Evolutionary conservation across 345 rosid species (phyloP).

Genomic region (Rhodomyrtus tomentosa): DNA sequence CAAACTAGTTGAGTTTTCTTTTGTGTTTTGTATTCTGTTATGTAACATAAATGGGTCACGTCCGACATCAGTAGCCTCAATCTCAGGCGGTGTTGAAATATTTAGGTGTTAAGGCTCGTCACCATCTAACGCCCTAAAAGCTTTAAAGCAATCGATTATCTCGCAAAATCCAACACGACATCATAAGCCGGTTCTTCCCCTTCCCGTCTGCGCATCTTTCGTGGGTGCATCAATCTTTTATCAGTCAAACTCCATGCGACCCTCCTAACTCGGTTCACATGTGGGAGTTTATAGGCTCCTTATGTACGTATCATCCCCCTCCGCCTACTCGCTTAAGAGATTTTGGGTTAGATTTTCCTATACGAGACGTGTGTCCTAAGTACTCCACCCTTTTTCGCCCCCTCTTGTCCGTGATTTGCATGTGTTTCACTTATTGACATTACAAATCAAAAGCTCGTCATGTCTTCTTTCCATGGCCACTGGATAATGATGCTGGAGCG

Average conservation of each 20-base stretch:
- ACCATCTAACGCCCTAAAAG: no score
- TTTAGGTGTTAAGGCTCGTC: not conserved
- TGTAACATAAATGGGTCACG: no score
- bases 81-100: not conserved
- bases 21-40: no score
- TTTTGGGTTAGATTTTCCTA: not conserved
- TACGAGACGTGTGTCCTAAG: accelerated
- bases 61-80: no score
- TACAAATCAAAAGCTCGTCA: not conserved
- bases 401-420: not conserved
- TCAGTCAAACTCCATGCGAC: accelerated
- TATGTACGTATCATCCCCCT: accelerated
- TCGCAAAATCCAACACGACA: not conserved
- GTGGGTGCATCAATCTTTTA: accelerated
- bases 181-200: accelerated
- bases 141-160: not conserved
- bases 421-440: not conserved
- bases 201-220: accelerated
- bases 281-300: not conserved
- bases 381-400: not conserved
- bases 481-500: no score
- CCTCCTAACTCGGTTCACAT: accelerated
- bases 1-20: no score
- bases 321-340: accelerated
- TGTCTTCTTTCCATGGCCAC: not conserved